Evolutionary conservation across 2,329 filamentous ascomycete species (phyloP).

Genomic region (Diaporthe sp.): DNA sequence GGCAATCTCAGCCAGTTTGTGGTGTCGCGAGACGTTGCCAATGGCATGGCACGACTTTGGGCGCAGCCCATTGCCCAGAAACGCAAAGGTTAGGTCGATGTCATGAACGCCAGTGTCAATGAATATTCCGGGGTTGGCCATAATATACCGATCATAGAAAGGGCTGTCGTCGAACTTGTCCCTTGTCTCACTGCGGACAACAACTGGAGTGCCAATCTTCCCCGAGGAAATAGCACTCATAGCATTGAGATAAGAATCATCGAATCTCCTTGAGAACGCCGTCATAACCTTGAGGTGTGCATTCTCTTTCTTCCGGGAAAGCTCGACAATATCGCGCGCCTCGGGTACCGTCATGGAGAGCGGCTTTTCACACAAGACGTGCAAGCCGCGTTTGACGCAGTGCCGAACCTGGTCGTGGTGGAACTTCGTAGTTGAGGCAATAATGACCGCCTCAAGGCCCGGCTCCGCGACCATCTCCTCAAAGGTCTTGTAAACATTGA

Average conservation of each 20-base stretch:
- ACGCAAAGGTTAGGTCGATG: slow-evolving; percentile 67
- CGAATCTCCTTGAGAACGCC: slow-evolving; percentile 76
- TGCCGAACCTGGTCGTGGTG: slow-evolving; percentile 70
- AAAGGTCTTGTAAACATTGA: slow-evolving; percentile 59
- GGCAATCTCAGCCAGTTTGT: slow-evolving; percentile 66
- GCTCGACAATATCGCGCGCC: slow-evolving; percentile 63
- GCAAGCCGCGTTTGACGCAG: slow-evolving; percentile 65
- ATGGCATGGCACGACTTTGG: slow-evolving; percentile 68
- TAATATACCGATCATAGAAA: slow-evolving; percentile 77
- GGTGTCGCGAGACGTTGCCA: slow-evolving; percentile 70
- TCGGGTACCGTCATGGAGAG: slow-evolving; percentile 64
- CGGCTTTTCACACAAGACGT: slow-evolving; percentile 72
- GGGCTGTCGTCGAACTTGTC: slow-evolving; percentile 74
- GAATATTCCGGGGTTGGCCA: slow-evolving; percentile 43
- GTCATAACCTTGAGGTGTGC: slow-evolving; percentile 76
- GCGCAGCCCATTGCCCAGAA: slow-evolving; percentile 63
- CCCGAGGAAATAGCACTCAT: slow-evolving; percentile 64
- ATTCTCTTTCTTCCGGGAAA: slow-evolving; percentile 50
- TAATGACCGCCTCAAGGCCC: slow-evolving; percentile 57
- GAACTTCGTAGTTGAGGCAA: slow-evolving; percentile 60
- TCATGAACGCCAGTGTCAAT: slow-evolving; percentile 8
- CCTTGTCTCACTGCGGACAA: slow-evolving; percentile 76
- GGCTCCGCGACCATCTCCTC: slow-evolving; percentile 57
- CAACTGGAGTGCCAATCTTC: slow-evolving; percentile 68
- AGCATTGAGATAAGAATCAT: slow-evolving; percentile 73